Base-by-base conservation (phyloP, 805 yeast genomes). In the Wickerhamiella domercqiae region DNA sequence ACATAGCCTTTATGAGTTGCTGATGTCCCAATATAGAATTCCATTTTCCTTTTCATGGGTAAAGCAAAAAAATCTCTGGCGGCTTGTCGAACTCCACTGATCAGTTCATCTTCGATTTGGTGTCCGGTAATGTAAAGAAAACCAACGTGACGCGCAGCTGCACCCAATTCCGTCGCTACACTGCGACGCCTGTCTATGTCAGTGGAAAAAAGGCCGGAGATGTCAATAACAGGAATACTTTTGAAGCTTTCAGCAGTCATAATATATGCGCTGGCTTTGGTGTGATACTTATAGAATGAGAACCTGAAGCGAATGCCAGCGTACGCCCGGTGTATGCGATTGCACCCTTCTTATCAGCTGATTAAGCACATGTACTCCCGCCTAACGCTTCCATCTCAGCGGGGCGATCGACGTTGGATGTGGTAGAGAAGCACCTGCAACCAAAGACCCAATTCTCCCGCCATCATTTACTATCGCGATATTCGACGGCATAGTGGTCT, bases 101-200 rank as follows among this genome's bases (percentile, higher is more conserved):
- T 41, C 20, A 22, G 5, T 6, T 19, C 32, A 2, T 19, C 32
- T 11, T 15, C 6, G 3, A 41, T 35, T 4, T 25, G 31, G 34
- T 71, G 71, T 46, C 67, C 65, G 21, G 51, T 56, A 34, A 72
- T 52, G 31, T 70, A 61, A 28, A 73, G 51, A 46, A 73, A 73
- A 5, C 79, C 79, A 15, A 73, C 68, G 22, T 66, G 58, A 38
- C 71, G 62, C n/a, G 72, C 54, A 0, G 77, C 75, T 44, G 66
- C 39, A 48, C 64, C 40, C 25, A 54, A 51, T 16, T 49, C 44
- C 9, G 29, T 21, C 3, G 42, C 41, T 13, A 41, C 42, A 9
- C 18, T 18, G 7, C 38, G 35, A n/a, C 52, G 53, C 7, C 40
- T 38, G 7, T 19, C 33, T 3, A 21, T 3, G 15, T 28, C 16